Evolutionary conservation across 306 rosid species (phyloP).

Genomic region (Oemleria cerasiformis): DNA sequence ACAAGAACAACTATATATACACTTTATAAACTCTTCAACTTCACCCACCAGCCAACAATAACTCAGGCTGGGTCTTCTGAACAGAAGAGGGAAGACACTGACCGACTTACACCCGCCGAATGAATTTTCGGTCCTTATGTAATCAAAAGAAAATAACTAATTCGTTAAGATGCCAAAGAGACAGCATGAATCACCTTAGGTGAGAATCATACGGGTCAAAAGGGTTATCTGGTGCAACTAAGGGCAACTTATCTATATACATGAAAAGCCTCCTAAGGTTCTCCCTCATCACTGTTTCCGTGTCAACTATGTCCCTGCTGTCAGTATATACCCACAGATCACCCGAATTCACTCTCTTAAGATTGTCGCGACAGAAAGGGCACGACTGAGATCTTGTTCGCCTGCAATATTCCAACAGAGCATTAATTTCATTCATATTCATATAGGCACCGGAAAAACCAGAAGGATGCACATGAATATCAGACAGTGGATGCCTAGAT

Average conservation of each 20-base stretch:
- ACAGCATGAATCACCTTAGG: conserved; percentile 46
- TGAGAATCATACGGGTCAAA: conserved; percentile 84
- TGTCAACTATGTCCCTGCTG: conserved; percentile 65
- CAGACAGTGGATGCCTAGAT: not conserved
- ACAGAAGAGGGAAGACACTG: conserved; percentile 59
- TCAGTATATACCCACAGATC: conserved; percentile 93
- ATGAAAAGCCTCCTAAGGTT: conserved; percentile 77
- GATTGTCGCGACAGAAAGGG: conserved; percentile 94
- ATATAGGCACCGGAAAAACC: not conserved
- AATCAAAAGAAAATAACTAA: conserved; percentile 27
- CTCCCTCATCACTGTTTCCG: conserved; percentile 81
- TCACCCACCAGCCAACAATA: conserved; percentile 58
- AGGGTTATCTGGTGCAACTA: conserved; percentile 72
- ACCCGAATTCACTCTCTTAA: conserved; percentile 78
- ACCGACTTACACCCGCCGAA: conserved; percentile 39
- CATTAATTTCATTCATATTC: conserved; percentile 5
- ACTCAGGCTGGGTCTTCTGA: conserved; percentile 49
- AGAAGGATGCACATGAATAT: not conserved
- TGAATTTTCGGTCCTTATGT: conserved; percentile 32
- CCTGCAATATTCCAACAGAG: conserved; percentile 48
- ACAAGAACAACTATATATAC: conserved; percentile 60
- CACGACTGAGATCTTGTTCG: conserved; percentile 82
- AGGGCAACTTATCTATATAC: conserved; percentile 86
- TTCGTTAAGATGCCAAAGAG: conserved; percentile 38
- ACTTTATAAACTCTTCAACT: conserved; percentile 55